A percentile compares a stretch with the other conserved stretches of the same genome.
phyloP scores from a whole-genome alignment of 495 filamentous ascomycete species.

The Penicillium cinerascens region DNA sequence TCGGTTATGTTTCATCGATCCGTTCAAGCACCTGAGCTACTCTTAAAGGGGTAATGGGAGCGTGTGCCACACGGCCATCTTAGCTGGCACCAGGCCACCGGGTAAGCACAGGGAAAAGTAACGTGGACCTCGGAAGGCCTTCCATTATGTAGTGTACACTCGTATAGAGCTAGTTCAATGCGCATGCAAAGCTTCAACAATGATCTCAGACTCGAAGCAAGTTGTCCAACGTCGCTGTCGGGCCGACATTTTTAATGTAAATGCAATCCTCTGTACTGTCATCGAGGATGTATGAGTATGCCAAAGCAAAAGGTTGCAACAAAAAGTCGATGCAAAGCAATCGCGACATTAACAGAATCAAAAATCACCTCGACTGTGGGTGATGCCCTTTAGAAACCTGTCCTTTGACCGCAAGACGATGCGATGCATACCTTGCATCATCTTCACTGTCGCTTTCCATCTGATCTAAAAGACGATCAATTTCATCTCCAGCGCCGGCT shows the following conservation, averaged over 20 bases:
- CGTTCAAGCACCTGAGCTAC: background rate
- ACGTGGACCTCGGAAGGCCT: background rate
- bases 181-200: background rate
- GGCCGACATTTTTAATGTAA: background rate
- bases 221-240: background rate
- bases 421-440: constrained; percentile 23
- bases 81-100: background rate
- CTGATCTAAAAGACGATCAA: constrained; percentile 51
- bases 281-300: background rate
- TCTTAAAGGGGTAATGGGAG: background rate
- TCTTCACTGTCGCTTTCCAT: constrained; percentile 49
- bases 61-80: background rate
- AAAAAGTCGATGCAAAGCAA: constrained; percentile 1
- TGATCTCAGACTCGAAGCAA: no score
- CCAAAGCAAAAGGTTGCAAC: background rate
- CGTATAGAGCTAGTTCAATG: background rate
- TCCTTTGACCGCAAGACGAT: constrained; percentile 9
- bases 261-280: background rate
- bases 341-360: background rate
- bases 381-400: constrained; percentile 9
- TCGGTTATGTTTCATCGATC: no score
- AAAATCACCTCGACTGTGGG: constrained; percentile 6
- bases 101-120: background rate
- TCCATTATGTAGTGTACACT: background rate
- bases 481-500: constrained; percentile 44